Evolutionary conservation across 805 yeast genomes (phyloP).

Genomic region (Yamadazyma akitaensis): DNA sequence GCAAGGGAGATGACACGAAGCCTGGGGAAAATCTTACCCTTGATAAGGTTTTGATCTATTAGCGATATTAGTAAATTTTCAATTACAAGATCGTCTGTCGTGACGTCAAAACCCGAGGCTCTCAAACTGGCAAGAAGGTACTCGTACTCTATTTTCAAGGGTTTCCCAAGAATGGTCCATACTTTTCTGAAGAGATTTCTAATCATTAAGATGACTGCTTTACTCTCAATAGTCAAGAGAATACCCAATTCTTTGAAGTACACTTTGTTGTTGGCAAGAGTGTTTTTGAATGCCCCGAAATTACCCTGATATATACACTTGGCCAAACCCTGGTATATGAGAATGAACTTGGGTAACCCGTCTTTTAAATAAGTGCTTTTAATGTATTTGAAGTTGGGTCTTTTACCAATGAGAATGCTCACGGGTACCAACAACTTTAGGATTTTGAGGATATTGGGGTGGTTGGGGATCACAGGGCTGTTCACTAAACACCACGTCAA

Average conservation of each 20-base stretch:
- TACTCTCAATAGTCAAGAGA: slow-evolving; percentile 44
- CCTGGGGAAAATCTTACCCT: slow-evolving; percentile 48
- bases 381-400: slow-evolving; percentile 36
- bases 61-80: slow-evolving; percentile 51
- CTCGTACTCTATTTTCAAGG: slow-evolving; percentile 29
- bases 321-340: slow-evolving; percentile 37
- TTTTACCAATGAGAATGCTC: slow-evolving; percentile 51
- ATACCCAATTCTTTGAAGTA: slow-evolving; percentile 38
- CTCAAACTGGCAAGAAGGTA: slow-evolving; percentile 19
- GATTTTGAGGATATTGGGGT: slow-evolving; percentile 38
- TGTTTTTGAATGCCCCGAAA: slow-evolving; percentile 30
- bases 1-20: slow-evolving; percentile 40
- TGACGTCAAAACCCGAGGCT: slow-evolving; percentile 8
- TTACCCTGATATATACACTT: slow-evolving; percentile 42
- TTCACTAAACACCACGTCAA: slow-evolving; percentile 51
- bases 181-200: slow-evolving; percentile 42
- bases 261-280: slow-evolving; percentile 24
- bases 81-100: slow-evolving; percentile 33
- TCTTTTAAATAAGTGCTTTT: slow-evolving; percentile 10
- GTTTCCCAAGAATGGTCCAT: slow-evolving; percentile 26
- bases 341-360: slow-evolving; percentile 17
- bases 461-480: slow-evolving; percentile 28
- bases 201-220: slow-evolving; percentile 42
- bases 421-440: slow-evolving; percentile 51
- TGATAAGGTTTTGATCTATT: slow-evolving; percentile 52